Base-by-base conservation (phyloP, 139 green algal species). In the Chlamydomonas sphaeroides region DNA sequence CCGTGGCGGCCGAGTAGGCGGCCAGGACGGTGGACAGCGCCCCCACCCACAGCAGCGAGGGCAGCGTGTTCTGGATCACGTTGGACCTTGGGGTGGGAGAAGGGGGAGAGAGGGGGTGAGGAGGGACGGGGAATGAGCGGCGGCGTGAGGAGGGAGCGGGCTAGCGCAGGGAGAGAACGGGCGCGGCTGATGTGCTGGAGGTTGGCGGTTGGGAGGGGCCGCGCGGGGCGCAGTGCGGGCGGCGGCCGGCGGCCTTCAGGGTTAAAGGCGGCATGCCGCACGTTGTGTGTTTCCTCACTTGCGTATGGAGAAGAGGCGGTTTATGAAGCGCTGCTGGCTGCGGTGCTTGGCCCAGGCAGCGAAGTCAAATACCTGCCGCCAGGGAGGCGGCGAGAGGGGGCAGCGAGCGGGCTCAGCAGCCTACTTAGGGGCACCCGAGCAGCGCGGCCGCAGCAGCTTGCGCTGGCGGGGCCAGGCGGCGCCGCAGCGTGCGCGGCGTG, bases 1-100 rank as follows among this genome's bases (percentile, higher is more conserved):
- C 85, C 23, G 62, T 68, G 26, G 59, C 85, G 8, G 53, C 59
- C 73, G 84, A 80, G 74, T 88, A 88, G 18, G 49, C 45, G 17
- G 68, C 74, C 4, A 88, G 30, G 17, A 53, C 10, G 21, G 74
- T 69, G 25, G 68, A 66, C 20, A 79, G 42, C n/a, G 68, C 5
- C 25, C 32, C 70, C 26, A 84, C 68, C 83, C 78, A 88, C 10
- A 35, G 11, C 41, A 88, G 48, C 51, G 83, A 78, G 7, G 83
- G 78, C 8, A 85, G 18, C 48, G 87, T 82, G 83, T 90, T 88
- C 25, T 81, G 57, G 45, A 90, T 59, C 53, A 88, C 61, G 78
- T 86, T 72, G 1, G 87, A 90, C 71, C 84, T 89, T 70, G 21
- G 51, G 18, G 32, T 18, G 6, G 15, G 51, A 61, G 18, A 3